Conservation (phyloP, 179 eudicot genomes). For the Dionaea muscipula region DNA sequence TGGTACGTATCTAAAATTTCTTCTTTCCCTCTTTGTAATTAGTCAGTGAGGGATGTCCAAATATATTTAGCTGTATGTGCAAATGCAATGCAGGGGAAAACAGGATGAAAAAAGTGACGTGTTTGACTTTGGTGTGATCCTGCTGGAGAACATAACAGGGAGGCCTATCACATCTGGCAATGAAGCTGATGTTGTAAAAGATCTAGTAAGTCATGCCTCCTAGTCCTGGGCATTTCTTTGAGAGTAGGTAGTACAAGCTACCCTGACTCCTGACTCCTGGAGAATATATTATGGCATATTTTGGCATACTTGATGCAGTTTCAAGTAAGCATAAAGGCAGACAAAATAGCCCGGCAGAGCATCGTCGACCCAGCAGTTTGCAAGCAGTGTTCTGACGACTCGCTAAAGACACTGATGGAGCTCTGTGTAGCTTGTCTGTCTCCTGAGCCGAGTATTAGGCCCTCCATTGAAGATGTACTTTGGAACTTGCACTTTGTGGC, state of each 20-base stretch:
- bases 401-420: constrained; percentile 52
- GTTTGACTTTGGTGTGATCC: constrained; percentile 33
- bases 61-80: too few species aligned
- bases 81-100: constrained; percentile 18
- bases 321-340: constrained; percentile 40
- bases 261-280: too few species aligned
- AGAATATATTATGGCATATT: too few species aligned
- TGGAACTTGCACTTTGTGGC: constrained; percentile 87
- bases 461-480: constrained; percentile 67
- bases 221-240: too few species aligned
- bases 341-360: constrained; percentile 44
- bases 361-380: constrained; percentile 43
- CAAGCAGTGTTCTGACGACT: constrained; percentile 44
- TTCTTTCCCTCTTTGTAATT: not conserved
- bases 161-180: constrained; percentile 21
- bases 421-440: constrained; percentile 47
- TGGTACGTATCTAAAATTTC: constrained; percentile 18
- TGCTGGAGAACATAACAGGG: constrained; percentile 30
- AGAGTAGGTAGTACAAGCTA: too few species aligned
- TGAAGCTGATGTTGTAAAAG: constrained; percentile 23
- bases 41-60: too few species aligned
- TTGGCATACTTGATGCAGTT: too few species aligned
- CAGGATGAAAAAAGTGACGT: constrained; percentile 28
- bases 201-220: constrained; percentile 18
- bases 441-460: constrained; percentile 33